Evolutionary conservation across 2,329 filamentous ascomycete species (phyloP).

Genomic region (Trichoderma koningiopsis): DNA sequence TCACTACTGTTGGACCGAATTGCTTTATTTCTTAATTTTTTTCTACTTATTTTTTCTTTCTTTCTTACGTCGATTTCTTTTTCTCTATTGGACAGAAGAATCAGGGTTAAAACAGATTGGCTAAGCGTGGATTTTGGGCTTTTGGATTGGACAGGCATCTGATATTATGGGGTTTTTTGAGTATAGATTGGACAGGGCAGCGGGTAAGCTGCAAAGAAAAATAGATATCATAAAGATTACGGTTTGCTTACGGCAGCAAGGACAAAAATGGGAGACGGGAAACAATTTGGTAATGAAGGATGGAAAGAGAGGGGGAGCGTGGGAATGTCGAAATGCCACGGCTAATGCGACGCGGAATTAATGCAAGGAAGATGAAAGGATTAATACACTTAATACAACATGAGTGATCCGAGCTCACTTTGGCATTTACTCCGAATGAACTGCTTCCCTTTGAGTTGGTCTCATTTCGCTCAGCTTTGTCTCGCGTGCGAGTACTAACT

Average conservation of each 20-base stretch:
- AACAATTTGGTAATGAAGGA: constrained; percentile 10
- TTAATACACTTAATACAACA: neutral
- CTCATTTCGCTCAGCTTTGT: constrained; percentile 4
- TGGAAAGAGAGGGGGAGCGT: neutral
- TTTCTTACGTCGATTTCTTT: neutral
- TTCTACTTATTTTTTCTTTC: neutral
- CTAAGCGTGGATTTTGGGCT: neutral
- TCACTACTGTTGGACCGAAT: neutral
- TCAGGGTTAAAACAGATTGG: constrained; percentile 8
- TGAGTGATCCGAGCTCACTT: neutral
- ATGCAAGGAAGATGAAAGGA: neutral
- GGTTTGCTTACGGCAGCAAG: neutral
- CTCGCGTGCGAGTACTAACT: neutral
- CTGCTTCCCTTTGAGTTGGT: neutral
- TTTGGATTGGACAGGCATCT: neutral
- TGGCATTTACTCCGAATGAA: neutral
- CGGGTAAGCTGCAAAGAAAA: neutral
- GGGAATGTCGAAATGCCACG: neutral
- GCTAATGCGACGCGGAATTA: constrained; percentile 4
- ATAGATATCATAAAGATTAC: constrained; percentile 13
- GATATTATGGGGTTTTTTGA: neutral
- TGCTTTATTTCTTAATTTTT: neutral
- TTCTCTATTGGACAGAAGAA: neutral
- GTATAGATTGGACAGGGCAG: constrained; percentile 16
- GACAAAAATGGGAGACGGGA: neutral